phyloP scores from a whole-genome alignment of 148 eudicot species.

The Nepenthes gracilis region DNA sequence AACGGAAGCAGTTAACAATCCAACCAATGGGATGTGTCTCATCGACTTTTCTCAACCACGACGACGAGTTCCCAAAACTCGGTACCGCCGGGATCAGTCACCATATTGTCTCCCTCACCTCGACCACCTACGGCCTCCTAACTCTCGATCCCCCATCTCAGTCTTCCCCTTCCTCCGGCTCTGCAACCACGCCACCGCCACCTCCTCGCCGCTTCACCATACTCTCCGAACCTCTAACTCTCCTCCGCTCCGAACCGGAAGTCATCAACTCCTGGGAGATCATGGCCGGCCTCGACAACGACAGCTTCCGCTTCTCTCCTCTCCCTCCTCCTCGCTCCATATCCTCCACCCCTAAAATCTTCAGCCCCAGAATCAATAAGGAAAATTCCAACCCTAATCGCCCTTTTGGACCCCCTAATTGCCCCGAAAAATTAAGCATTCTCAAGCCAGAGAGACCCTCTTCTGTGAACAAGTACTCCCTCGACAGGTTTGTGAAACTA shows the following conservation, averaged over 20 bases:
- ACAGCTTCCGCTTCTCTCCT: conserved; percentile 46
- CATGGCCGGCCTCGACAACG: conserved; percentile 80
- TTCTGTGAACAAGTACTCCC: conserved; percentile 3
- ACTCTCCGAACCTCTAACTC: conserved; percentile 14
- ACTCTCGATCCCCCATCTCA: conserved; percentile 22
- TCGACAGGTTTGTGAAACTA: conserved; percentile 30
- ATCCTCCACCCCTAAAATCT: conserved; percentile 6
- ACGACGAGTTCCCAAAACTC: conserved; percentile 53
- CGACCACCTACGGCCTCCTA: conserved; percentile 69
- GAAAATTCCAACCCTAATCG: conserved; percentile 40
- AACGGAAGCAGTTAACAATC: not conserved
- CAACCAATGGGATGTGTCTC: conserved; percentile 67
- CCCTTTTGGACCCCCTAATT: not conserved
- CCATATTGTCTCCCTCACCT: conserved; percentile 77
- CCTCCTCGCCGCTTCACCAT: conserved; percentile 26
- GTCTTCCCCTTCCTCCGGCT: conserved; percentile 11
- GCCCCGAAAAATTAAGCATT: not conserved
- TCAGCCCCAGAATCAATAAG: conserved; percentile 18
- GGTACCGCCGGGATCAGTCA: conserved; percentile 38
- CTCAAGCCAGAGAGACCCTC: conserved; percentile 4
- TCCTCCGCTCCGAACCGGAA: conserved; percentile 27
- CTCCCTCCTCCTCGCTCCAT: conserved; percentile 9
- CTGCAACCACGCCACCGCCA: conserved; percentile 13
- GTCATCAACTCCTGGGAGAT: conserved; percentile 90
- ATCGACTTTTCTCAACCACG: conserved; percentile 47